Evolutionary conservation across 306 rosid genomes (phyloP), one percentile per base, ranked within the genome.

Genomic region (Potentilla sterilis): DNA sequence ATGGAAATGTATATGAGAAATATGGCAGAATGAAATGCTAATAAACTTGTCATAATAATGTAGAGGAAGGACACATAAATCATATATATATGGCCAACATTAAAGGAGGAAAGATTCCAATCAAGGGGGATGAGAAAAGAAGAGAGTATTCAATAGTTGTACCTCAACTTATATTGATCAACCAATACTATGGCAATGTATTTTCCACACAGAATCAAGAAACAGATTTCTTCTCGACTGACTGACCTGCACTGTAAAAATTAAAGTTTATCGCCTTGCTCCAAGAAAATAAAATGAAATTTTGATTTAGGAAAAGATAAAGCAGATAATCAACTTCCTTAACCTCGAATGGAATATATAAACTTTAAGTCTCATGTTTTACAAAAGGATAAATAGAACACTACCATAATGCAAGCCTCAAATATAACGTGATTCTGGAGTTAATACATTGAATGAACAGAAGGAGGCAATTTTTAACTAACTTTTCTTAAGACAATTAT

Each of bases 101-200:
- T 19, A 63, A 73, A 42, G 37, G 2, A 61, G 63, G 34, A 35
- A 4, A 11, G 19, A 19, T 51, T 24, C 13, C 67, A 55, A 54
- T 40, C 52, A 73, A 24, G 18, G 57, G 28, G 24, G 4, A 69
- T 67, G 54, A 12, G 13, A 35, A 67, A n/a, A 5, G 49, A 81
- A 35, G 63, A 70, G 34, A 55, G 68, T 69, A 54, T 48, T 73
- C 59, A 80, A 70, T 80, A 35, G 67, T 43, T 69, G 70, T 83
- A 92, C 97, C 97, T 90, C 89, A 95, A 81, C 81, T 83, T 95
- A 79, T 70, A 83, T 75, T 95, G 96, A 79, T 95, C 97, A 81
- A 95, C 99, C 84, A 95, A 87, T 54, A 93, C 97, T 77, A 95
- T 89, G 47, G 91, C 96, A 76, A 92, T 86, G 82, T 86, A 89